Evolutionary conservation across 169 alveolate species (phyloP), one percentile per base, ranked within the genome.

Genomic region (Perkinsus chesapeaki): DNA sequence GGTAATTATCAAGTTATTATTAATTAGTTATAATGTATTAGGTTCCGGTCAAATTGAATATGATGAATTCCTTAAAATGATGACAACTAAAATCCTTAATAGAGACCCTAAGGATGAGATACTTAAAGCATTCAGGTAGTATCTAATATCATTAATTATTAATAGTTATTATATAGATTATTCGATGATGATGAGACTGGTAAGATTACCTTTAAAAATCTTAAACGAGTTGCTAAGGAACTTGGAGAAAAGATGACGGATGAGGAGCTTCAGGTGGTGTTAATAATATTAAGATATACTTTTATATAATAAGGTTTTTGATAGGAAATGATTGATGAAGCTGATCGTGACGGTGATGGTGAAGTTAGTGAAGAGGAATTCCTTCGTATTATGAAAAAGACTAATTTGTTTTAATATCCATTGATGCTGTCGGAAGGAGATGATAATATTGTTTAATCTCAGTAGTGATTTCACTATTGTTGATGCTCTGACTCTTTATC

Each of bases 261-360:
- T 92, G 99, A 98, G 94, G 99, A 99, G 95, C 95, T 99, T 91
- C 98, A 98, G 95, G 99, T 97, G 93, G 19, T 34, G 3, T 5
- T 92, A 92, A 20, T 37, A 38, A 92, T 7, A 38, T 7, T 34
- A 10, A 19, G 12, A 34, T 39, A 37, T 19, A 38, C 48, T 34
- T 43, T 31, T 43, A 39, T 39, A 38, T 48, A 91, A 37, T 20
- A 38, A 39, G 23, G 47, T 92, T 91, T 36, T 73, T n/a, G 93
- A n/a, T 16, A 38, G 39, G 98, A 98, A 98, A 99, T 99, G 99
- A 98, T 99, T 73, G 99, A 98, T 93, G 99, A 99, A 96, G 99
- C 99, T 20, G 99, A 99, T 93, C 96, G 99, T 92, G 99, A 98
- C 94, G 99, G 99, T 91, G 99, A 98, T 94, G 99, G 99, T 16